Percentiles rank a stretch among this genome's conserved stretches.
Conservation (phyloP, 345 rosid genomes). For the Theobroma cacao region DNA sequence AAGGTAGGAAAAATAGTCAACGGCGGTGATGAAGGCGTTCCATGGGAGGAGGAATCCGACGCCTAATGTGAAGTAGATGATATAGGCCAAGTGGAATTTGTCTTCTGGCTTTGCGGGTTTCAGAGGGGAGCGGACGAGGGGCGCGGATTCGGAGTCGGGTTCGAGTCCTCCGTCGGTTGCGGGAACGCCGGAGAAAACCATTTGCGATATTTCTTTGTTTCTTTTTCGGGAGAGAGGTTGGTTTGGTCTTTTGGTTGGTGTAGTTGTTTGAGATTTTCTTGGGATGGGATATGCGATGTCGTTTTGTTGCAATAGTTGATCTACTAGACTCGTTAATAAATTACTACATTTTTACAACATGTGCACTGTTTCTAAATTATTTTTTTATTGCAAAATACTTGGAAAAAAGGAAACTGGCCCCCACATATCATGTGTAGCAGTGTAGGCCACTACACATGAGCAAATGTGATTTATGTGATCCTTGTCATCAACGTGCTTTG, state of each 20-base stretch:
- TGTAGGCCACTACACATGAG: too few relatives aligned
- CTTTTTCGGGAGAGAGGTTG: neutral
- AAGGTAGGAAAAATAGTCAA: slow-evolving; percentile 90
- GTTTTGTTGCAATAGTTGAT: too few relatives aligned
- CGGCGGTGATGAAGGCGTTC: slow-evolving; percentile 98
- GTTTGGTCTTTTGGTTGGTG: neutral
- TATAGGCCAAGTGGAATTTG: slow-evolving; percentile 72
- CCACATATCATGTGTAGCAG: too few relatives aligned
- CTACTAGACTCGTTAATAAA: too few relatives aligned
- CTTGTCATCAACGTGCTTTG: too few relatives aligned
- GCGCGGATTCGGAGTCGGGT: slow-evolving; percentile 54
- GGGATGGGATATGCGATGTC: too few relatives aligned
- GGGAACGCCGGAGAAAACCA: slow-evolving; percentile 42
- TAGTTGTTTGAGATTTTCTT: too few relatives aligned
- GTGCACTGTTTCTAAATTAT: too few relatives aligned
- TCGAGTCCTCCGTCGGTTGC: slow-evolving; percentile 20
- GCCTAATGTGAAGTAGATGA: slow-evolving; percentile 82
- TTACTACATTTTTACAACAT: too few relatives aligned
- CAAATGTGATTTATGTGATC: too few relatives aligned
- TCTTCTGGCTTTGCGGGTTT: slow-evolving; percentile 46
- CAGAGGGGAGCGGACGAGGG: slow-evolving; percentile 30
- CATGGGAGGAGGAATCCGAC: slow-evolving; percentile 92
- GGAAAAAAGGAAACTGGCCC: too few relatives aligned
- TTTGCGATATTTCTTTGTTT: neutral
- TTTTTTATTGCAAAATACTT: too few relatives aligned